phyloP scores from a whole-genome alignment of 441 rosid species.

The Erodium moschatum region DNA sequence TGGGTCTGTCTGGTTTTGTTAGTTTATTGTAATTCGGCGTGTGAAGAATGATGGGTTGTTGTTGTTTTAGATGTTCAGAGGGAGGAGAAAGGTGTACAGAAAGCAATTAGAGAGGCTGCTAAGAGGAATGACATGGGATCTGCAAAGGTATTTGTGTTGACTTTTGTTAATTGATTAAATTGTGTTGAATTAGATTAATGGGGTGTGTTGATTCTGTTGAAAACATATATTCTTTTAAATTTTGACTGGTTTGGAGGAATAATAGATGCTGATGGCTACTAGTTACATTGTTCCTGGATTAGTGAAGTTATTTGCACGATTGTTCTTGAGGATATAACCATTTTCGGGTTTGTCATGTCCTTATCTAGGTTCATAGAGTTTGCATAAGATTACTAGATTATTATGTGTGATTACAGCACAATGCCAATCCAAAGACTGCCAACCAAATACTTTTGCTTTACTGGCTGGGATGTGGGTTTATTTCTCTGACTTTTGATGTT shows the following conservation, averaged over 20 bases:
- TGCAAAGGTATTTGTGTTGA: constrained; percentile 52
- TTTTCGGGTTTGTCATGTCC: too few relatives aligned
- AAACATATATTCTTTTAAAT: too few relatives aligned
- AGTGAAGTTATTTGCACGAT: too few relatives aligned
- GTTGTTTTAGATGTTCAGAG: constrained; percentile 60
- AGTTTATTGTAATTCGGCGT: background rate
- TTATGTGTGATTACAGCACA: too few relatives aligned
- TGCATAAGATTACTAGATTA: too few relatives aligned
- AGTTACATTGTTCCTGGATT: background rate
- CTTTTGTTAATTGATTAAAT: background rate
- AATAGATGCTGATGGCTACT: background rate
- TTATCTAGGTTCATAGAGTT: too few relatives aligned
- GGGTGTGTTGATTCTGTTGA: background rate
- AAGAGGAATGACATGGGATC: constrained; percentile 81
- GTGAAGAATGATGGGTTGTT: background rate
- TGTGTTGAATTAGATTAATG: background rate
- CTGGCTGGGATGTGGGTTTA: too few relatives aligned
- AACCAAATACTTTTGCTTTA: too few relatives aligned
- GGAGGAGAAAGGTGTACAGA: constrained; percentile 76
- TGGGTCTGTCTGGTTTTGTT: constrained; percentile 6
- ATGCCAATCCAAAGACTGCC: too few relatives aligned
- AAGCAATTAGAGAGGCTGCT: constrained; percentile 81
- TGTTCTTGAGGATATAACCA: too few relatives aligned
- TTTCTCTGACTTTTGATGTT: too few relatives aligned
- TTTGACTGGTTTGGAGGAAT: background rate